Evolutionary conservation across 2,329 filamentous ascomycete genomes (phyloP).

Genomic region (Periglandula ipomoeae): DNA sequence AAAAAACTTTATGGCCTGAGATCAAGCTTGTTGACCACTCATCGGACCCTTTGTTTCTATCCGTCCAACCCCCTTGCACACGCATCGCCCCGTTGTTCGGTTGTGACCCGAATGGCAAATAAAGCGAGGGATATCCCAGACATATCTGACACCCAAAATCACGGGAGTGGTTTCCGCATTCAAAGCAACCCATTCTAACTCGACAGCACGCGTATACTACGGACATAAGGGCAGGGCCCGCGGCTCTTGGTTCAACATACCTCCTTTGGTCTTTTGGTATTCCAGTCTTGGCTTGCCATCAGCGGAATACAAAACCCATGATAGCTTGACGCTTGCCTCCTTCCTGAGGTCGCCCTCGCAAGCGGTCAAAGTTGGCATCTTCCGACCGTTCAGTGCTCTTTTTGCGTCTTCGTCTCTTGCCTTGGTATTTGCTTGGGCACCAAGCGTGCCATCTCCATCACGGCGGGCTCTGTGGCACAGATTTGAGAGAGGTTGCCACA

Average conservation of each 20-base stretch:
- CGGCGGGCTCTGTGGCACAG: too few species aligned
- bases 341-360: too few species aligned
- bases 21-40: too few species aligned
- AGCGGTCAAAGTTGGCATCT: too few species aligned
- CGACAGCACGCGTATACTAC: not conserved
- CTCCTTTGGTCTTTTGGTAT: too few species aligned
- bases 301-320: not conserved
- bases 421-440: not conserved
- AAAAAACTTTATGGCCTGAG: too few species aligned
- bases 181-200: not conserved
- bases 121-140: not conserved
- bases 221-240: not conserved
- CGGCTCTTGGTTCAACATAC: not conserved
- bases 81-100: not conserved
- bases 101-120: not conserved
- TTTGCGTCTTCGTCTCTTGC: not conserved
- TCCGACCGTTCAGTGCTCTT: not conserved
- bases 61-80: not conserved
- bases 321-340: not conserved
- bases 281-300: not conserved
- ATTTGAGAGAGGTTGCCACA: too few species aligned
- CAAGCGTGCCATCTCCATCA: not conserved
- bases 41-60: not conserved
- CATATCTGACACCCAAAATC: not conserved
- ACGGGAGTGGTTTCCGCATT: not conserved